Evolutionary conservation across 495 filamentous ascomycete species (phyloP).

Genomic region (Trichoderma gamsii): DNA sequence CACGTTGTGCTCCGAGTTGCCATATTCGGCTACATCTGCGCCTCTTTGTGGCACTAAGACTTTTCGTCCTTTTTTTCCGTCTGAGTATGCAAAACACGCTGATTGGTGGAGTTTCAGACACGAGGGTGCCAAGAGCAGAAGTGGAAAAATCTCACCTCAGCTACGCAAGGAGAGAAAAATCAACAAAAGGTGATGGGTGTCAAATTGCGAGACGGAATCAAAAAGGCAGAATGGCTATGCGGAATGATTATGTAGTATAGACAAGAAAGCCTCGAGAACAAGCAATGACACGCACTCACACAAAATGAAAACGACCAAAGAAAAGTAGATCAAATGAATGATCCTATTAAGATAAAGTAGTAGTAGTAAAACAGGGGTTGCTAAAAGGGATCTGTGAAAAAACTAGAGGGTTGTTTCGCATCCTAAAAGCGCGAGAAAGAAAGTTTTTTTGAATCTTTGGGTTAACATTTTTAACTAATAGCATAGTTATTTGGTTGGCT

Average conservation of each 20-base stretch:
- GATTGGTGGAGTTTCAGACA: too few species aligned
- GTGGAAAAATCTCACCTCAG: neutral
- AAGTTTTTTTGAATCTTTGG: neutral
- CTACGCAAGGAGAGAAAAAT: neutral
- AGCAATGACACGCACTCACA: neutral
- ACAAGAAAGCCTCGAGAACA: neutral
- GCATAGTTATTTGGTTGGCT: neutral
- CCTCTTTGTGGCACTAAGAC: neutral
- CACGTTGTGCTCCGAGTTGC: neutral
- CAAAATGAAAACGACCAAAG: neutral
- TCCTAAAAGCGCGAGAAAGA: neutral
- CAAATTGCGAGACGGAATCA: too few species aligned
- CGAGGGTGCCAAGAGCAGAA: neutral
- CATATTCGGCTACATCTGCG: neutral
- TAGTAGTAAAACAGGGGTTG: neutral
- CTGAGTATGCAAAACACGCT: too few species aligned
- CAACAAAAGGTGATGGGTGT: neutral
- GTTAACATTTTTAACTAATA: neutral
- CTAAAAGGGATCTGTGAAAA: neutral
- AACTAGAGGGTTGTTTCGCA: neutral
- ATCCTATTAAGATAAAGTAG: constrained; percentile 5
- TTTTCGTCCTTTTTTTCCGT: too few species aligned
- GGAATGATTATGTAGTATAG: neutral
- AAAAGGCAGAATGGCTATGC: too few species aligned
- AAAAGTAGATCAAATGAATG: constrained; percentile 1